A percentile compares a stretch with the other conserved stretches of the same genome.
phyloP scores from a whole-genome alignment of 768 basidiomycete genomes.

The Xerocomellus intermedius region DNA sequence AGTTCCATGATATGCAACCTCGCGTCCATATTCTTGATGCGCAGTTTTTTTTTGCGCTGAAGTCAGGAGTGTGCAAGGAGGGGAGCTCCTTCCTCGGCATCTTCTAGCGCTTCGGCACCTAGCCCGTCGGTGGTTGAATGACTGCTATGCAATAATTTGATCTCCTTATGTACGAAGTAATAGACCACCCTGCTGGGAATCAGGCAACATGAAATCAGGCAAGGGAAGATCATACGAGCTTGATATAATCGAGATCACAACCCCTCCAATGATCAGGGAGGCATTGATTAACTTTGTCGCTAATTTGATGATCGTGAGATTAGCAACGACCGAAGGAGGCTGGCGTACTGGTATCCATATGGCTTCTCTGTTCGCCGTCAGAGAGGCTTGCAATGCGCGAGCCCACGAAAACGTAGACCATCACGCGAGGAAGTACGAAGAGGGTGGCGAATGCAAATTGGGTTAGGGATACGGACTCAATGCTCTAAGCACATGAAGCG shows the following conservation, averaged over 20 bases:
- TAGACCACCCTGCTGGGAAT: constrained; percentile 58
- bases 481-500: constrained; percentile 47
- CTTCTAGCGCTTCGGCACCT: constrained; percentile 59
- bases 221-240: constrained; percentile 54
- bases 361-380: constrained; percentile 67
- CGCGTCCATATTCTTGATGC: neutral
- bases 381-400: constrained; percentile 70
- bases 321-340: neutral
- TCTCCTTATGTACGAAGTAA: constrained; percentile 58
- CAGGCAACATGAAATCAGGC: constrained; percentile 13
- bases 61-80: constrained; percentile 30
- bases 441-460: constrained; percentile 77
- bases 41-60: neutral
- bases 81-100: constrained; percentile 59
- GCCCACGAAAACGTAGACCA: constrained; percentile 77
- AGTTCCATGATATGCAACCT: neutral
- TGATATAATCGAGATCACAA: constrained; percentile 54
- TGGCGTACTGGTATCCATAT: constrained; percentile 71
- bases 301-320: constrained; percentile 26
- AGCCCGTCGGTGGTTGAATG: constrained; percentile 50
- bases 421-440: constrained; percentile 66
- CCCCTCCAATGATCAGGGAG: constrained; percentile 56
- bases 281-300: constrained; percentile 67
- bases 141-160: constrained; percentile 50
- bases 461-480: constrained; percentile 67